Base-by-base conservation (phyloP, 495 filamentous ascomycete species). In the Aspergillus baeticus region DNA sequence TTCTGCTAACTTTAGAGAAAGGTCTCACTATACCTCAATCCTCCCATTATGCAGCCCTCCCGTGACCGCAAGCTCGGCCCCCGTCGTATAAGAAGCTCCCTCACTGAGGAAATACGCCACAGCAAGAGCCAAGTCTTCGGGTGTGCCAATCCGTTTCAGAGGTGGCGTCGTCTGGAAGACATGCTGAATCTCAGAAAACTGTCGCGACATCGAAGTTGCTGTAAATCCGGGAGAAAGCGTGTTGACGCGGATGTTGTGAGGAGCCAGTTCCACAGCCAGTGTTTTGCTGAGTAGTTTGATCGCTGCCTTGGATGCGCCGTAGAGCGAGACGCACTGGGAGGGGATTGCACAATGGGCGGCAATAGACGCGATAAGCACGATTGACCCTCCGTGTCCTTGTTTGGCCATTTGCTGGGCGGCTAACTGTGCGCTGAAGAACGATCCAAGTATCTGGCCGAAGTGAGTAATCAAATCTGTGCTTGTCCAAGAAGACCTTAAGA, bases 111-210 rank as follows among this genome's bases (percentile, higher is more conserved):
- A 75, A 69, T 89, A 88, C 37, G 93, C 85, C 34, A 90, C 87
- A 22, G 91, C 77, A 15, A 85, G 87, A 63, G 92, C 91, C 21
- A 95, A 73, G 61, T 92, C 91, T 61, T 91, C 84, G 11, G 88
- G 84, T 37, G 68, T 75, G 13, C 91, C 91, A 47, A 94, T 79
- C 17, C 90, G 79, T 20, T 78, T 76, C 77, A 85, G 87, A 0
- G 91, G 91, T 23, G 88, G 93, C 39, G 87, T 69, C 10, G 78
- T 78, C 47, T 81, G 83, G 90, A 90, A 96, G 65, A 91, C 85
- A 69, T 81, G 82, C 77, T 91, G 91, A 72, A 91, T 82, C 13
- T 57, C 57, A 4, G 63, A 59, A 35, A 76, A 63, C 0, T 64
- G 58, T 34, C 63, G 68, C 49, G 69, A 91, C 51, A 91, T 63